These are phyloP conservation scores for Schoenoplectus triqueter DNA, from an alignment of 202 grass and related monocot species.

Conservation along the genomic window DNA sequence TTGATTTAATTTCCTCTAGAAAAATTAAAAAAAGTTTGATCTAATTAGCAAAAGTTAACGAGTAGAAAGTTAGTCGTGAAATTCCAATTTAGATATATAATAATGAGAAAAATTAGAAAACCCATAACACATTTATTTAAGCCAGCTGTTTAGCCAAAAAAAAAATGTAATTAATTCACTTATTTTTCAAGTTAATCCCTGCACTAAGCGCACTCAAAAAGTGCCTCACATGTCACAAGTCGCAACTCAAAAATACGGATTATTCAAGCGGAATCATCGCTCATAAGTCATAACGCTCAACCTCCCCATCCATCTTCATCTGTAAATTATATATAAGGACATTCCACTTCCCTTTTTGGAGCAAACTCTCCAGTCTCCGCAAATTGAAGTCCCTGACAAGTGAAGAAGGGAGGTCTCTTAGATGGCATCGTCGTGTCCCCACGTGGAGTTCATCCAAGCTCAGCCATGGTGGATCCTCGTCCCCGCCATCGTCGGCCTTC, in stretches of 20 bases:
- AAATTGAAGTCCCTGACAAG: not conserved
- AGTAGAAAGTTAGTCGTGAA: not conserved
- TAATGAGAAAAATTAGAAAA: not conserved
- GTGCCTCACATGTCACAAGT: not conserved
- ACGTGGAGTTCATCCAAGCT: slow-evolving; percentile 74
- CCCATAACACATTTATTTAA: not conserved
- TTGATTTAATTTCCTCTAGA: too few relatives aligned
- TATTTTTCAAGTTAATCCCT: not conserved
- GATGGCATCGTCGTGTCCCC: slow-evolving; percentile 65
- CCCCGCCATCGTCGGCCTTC: slow-evolving; percentile 53
- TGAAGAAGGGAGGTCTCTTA: not conserved
- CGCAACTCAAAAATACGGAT: not conserved
- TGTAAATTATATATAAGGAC: slow-evolving; percentile 25
- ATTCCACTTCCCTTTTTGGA: not conserved
- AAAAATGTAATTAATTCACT: not conserved
- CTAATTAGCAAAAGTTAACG: not conserved
- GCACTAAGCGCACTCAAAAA: slow-evolving; percentile 21
- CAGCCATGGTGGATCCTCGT: slow-evolving; percentile 68
- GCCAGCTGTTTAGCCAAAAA: not conserved
- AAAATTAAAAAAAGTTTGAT: too few relatives aligned
- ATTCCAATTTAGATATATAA: not conserved
- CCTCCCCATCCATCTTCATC: too few relatives aligned
- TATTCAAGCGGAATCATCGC: not conserved
- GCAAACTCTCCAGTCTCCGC: not conserved
- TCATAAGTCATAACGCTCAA: not conserved